phyloP scores from a whole-genome alignment of 345 rosid species.

The Brassica rapa region DNA sequence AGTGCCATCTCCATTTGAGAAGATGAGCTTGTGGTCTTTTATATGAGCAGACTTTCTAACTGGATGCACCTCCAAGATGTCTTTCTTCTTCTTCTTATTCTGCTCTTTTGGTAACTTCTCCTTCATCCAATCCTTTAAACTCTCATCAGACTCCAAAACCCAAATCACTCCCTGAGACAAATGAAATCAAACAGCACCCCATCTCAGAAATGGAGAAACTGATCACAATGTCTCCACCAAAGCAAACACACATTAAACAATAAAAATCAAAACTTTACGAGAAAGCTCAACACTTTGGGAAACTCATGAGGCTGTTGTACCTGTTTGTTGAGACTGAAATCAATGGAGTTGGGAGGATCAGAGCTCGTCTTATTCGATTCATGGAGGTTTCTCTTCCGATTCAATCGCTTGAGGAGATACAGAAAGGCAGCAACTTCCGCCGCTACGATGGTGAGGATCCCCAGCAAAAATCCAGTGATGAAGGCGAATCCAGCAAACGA shows the following conservation, averaged over 20 bases:
- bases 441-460: conserved; percentile 41
- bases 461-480: conserved; percentile 49
- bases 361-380: conserved; percentile 17
- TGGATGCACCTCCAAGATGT: conserved; percentile 70
- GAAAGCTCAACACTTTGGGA: background rate
- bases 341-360: conserved; percentile 51
- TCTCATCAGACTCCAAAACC: conserved; percentile 68
- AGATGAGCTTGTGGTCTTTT: conserved; percentile 53
- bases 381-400: conserved; percentile 35
- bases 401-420: conserved; percentile 44
- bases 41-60: conserved; percentile 57
- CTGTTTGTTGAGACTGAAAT: conserved; percentile 52
- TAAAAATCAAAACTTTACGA: background rate
- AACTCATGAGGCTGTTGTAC: conserved; percentile 24
- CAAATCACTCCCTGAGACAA: conserved; percentile 75
- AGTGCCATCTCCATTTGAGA: conserved; percentile 58
- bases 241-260: background rate
- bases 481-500: conserved; percentile 36
- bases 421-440: conserved; percentile 40
- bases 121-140: conserved; percentile 44
- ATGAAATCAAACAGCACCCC: background rate
- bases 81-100: conserved; percentile 62
- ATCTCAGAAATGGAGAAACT: background rate
- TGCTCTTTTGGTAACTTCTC: conserved; percentile 49
- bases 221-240: background rate